These are phyloP conservation scores for Beverwykella pulmonaria DNA, from an alignment of 495 filamentous ascomycete species.

Conservation along the genomic window DNA sequence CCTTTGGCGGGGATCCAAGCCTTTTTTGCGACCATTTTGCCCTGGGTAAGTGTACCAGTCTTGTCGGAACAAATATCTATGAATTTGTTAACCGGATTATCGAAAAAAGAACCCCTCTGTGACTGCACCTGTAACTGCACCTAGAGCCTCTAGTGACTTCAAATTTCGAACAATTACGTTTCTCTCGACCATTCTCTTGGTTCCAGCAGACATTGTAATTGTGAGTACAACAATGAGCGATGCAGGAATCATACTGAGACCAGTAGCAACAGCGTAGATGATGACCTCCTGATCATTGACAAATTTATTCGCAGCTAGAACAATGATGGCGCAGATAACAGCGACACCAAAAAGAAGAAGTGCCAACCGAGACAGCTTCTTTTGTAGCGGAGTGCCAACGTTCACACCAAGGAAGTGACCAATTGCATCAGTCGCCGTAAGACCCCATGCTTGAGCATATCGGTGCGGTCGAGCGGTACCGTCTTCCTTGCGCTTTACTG, in stretches of 20 bases:
- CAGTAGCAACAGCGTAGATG: slow-evolving; percentile 63
- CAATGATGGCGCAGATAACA: slow-evolving; percentile 70
- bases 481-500: slow-evolving; percentile 47
- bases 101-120: slow-evolving; percentile 43
- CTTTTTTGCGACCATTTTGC: slow-evolving; percentile 60
- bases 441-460: slow-evolving; percentile 66
- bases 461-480: slow-evolving; percentile 56
- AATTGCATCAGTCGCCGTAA: slow-evolving; percentile 66
- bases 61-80: slow-evolving; percentile 60
- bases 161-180: slow-evolving; percentile 73
- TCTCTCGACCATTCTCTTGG: slow-evolving; percentile 71
- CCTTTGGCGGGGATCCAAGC: slow-evolving; percentile 54
- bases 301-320: slow-evolving; percentile 66
- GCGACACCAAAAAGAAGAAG: slow-evolving; percentile 70
- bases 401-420: slow-evolving; percentile 61
- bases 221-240: slow-evolving; percentile 75
- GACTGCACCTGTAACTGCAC: slow-evolving; percentile 51
- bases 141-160: slow-evolving; percentile 64
- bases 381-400: slow-evolving; percentile 63
- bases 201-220: slow-evolving; percentile 76
- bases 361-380: slow-evolving; percentile 71
- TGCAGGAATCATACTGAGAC: slow-evolving; percentile 65
- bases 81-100: background rate
- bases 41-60: slow-evolving; percentile 72
- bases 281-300: slow-evolving; percentile 64